Percentiles rank a stretch among this genome's conserved stretches.
Evolutionary conservation across 495 filamentous ascomycete genomes (phyloP).

Genomic region (Chaetomium cochliodes): DNA sequence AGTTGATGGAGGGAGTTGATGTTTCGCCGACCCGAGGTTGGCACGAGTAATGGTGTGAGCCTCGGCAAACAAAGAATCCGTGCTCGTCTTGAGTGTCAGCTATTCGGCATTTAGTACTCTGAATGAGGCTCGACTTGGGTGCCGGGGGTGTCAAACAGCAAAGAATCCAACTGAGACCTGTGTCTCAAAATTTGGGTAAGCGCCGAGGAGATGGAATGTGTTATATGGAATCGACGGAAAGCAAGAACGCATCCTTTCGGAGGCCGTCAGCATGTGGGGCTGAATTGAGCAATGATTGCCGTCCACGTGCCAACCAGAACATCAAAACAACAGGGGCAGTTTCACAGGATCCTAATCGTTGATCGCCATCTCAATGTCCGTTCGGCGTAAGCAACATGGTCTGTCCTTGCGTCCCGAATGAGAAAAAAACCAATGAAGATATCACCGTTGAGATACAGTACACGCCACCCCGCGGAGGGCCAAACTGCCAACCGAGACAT

Average conservation of each 20-base stretch:
- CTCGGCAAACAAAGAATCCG: conserved; percentile 1
- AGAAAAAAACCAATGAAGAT: not conserved
- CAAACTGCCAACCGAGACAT: not conserved
- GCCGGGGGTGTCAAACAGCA: no score
- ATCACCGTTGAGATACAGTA: not conserved
- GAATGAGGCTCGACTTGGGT: not conserved
- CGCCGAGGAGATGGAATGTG: no score
- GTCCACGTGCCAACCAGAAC: not conserved
- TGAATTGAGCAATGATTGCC: not conserved
- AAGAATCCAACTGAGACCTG: no score
- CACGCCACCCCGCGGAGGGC: not conserved
- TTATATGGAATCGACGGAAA: not conserved
- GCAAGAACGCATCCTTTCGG: not conserved
- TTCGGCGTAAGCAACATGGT: not conserved
- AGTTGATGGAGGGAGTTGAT: not conserved
- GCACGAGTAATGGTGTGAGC: not conserved
- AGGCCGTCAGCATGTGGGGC: not conserved
- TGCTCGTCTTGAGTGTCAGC: not conserved
- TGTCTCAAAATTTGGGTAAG: no score
- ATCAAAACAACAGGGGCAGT: not conserved
- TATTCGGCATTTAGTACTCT: not conserved
- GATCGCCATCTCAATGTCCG: no score
- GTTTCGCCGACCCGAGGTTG: no score
- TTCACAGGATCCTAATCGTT: no score
- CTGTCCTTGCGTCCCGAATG: not conserved